Percentiles rank a stretch among this genome's conserved stretches.
phyloP scores from a whole-genome alignment of 2,329 filamentous ascomycete species.

The Fusarium xyrophilum region DNA sequence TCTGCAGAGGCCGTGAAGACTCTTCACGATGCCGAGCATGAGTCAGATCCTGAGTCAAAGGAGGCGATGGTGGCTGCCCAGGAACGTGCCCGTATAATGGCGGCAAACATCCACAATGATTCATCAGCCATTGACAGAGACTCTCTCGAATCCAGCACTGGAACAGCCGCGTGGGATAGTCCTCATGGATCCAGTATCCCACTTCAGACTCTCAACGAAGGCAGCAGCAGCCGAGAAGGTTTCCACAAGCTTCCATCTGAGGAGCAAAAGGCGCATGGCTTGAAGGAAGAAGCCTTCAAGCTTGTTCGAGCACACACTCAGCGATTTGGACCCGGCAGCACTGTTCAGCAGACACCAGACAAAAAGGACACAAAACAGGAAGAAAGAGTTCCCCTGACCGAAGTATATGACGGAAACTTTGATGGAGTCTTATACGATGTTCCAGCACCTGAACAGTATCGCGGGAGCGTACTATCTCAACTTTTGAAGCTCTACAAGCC shows the following conservation, averaged over 20 bases:
- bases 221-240: conserved; percentile 22
- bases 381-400: conserved; percentile 39
- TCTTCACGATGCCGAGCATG: conserved; percentile 36
- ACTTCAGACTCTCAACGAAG: conserved; percentile 43
- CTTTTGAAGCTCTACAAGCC: conserved; percentile 56
- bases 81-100: conserved; percentile 52
- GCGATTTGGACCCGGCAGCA: conserved; percentile 27
- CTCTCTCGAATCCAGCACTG: conserved; percentile 50
- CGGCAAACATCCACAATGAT: conserved; percentile 49
- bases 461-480: conserved; percentile 55
- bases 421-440: conserved; percentile 52
- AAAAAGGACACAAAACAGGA: conserved; percentile 21
- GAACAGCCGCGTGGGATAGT: conserved; percentile 40
- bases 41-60: conserved; percentile 45
- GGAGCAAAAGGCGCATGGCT: conserved; percentile 11
- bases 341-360: conserved; percentile 6
- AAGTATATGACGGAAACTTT: conserved; percentile 50
- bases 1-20: conserved; percentile 50
- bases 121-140: conserved; percentile 46
- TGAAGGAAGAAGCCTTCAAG: conserved; percentile 49
- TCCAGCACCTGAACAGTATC: conserved; percentile 51
- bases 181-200: conserved; percentile 41
- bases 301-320: conserved; percentile 54
- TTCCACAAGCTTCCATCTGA: conserved; percentile 26
- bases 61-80: conserved; percentile 49